Evolutionary conservation across 805 yeast species (phyloP).

Genomic region (Wickerhamomyces xylosicus): DNA sequence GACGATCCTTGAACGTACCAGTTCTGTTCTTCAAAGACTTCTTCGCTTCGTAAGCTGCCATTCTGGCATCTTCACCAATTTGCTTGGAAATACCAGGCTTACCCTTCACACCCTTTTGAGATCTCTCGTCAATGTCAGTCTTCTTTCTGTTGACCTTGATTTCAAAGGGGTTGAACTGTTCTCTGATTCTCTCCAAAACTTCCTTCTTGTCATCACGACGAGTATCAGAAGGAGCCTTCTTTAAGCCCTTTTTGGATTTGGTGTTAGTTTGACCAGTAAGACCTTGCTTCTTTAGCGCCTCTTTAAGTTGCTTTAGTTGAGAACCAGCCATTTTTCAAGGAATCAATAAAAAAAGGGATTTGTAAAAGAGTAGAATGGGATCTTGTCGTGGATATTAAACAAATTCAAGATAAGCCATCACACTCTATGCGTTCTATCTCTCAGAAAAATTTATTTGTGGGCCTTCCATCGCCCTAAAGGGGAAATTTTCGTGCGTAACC

Average conservation of each 20-base stretch:
- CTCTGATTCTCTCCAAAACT: conserved; percentile 53
- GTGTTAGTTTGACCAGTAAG: conserved; percentile 77
- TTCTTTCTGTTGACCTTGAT: conserved; percentile 60
- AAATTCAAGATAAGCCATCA: not conserved
- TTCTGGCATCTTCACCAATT: conserved; percentile 55
- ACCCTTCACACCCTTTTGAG: conserved; percentile 42
- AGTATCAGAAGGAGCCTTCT: conserved; percentile 50
- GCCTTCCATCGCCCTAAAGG: not conserved
- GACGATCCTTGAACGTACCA: conserved; percentile 74
- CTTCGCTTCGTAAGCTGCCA: conserved; percentile 52
- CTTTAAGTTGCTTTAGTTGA: conserved; percentile 76
- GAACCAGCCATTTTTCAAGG: conserved; percentile 94
- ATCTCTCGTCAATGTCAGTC: conserved; percentile 35
- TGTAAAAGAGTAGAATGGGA: not conserved
- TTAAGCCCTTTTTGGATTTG: conserved; percentile 37
- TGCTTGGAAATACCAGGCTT: conserved; percentile 64
- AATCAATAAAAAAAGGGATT: no score
- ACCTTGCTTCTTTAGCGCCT: conserved; percentile 66
- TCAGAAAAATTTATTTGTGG: not conserved
- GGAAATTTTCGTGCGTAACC: not conserved
- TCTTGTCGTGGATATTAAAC: not conserved
- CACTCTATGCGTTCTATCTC: not conserved
- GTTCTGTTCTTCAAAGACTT: conserved; percentile 54
- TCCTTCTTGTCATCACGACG: conserved; percentile 59
- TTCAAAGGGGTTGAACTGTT: conserved; percentile 87